A percentile compares a stretch with the other conserved stretches of the same genome.
These are phyloP conservation scores for Hanseniaspora occidentalis DNA, from an alignment of 805 yeast species.

Conservation along the genomic window DNA sequence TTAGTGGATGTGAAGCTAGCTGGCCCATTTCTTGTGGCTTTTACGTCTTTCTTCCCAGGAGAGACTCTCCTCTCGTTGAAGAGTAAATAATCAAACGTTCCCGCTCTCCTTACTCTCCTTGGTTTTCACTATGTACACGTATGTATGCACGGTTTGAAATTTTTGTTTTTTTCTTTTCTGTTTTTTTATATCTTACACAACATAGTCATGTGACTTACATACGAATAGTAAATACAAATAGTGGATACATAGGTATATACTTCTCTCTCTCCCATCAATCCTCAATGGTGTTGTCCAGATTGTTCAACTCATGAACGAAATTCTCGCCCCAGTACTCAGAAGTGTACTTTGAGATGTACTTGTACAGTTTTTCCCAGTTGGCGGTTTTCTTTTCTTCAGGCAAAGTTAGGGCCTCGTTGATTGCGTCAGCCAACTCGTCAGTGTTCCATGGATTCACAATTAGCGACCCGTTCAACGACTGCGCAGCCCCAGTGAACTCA, in stretches of 20 bases:
- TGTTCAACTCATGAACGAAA: constrained; percentile 75
- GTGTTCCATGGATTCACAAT: constrained; percentile 98
- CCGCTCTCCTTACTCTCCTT: too few species aligned
- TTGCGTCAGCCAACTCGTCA: constrained; percentile 80
- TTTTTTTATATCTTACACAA: not conserved
- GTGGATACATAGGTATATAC: not conserved
- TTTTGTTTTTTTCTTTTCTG: not conserved
- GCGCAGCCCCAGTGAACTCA: constrained; percentile 99
- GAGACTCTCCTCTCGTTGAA: too few species aligned
- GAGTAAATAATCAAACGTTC: too few species aligned
- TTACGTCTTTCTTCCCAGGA: not conserved
- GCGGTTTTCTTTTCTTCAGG: constrained; percentile 67
- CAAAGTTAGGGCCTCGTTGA: constrained; percentile 75
- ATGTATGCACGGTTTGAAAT: not conserved
- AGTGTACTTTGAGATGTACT: constrained; percentile 84
- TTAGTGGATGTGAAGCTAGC: constrained; percentile 59
- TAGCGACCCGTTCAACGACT: constrained; percentile 84
- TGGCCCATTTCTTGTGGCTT: constrained; percentile 46
- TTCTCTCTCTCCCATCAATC: not conserved
- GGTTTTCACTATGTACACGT: too few species aligned
- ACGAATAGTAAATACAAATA: not conserved
- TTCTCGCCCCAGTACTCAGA: constrained; percentile 96
- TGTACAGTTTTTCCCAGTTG: constrained; percentile 75
- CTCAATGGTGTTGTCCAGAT: constrained; percentile 18
- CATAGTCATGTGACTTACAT: not conserved